Evolutionary conservation across 805 yeast genomes (phyloP), one percentile per base, ranked within the genome.

Genomic region (Lipomyces starkeyi): DNA sequence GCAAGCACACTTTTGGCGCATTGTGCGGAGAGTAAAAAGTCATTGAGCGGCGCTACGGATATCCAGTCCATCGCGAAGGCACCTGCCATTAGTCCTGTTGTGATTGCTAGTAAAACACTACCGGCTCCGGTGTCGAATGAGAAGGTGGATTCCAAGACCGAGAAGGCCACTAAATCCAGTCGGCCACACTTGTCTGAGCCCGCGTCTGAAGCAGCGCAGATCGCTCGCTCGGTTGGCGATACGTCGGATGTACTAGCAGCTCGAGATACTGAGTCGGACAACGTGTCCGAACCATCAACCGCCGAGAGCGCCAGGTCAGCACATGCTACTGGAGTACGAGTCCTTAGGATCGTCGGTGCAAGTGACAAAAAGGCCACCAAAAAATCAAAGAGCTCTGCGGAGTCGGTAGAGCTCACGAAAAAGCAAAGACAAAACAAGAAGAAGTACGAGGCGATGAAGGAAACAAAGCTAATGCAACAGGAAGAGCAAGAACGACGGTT

Each of bases 391-490:
- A 8, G 43, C 8, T 32, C 6, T 3, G 58, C 58, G 20, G 62
- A 57, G 25, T 17, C 49, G 22, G 8, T 25, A 43, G 62, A 59
- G 37, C 43, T 67, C 20, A 63, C 68, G 8, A 63, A 63, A 35
- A 67, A 61, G 40, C 71, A 67, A 40, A 59, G 71, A 17, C 71
- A 67, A 35, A 67, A 67, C 27, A 29, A 34, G 58, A 65, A 65
- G 22, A 62, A 65, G 22, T 37, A 54, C 20, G 66, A 67, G 32
- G 52, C 35, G 27, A 43, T 8, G 9, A 58, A 57, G 43, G 66
- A 61, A 22, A 58, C 53, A 14, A 64, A 62, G 57, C 27, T n/a
- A 22, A 63, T 57, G 14, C 61, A 27, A 14, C 58, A 59, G 27
- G 62, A 58, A 17, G 63, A 63, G 35, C 71, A 67, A 22, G 63